Conservation (phyloP, 495 filamentous ascomycete genomes). For the Penicillium angulare region DNA sequence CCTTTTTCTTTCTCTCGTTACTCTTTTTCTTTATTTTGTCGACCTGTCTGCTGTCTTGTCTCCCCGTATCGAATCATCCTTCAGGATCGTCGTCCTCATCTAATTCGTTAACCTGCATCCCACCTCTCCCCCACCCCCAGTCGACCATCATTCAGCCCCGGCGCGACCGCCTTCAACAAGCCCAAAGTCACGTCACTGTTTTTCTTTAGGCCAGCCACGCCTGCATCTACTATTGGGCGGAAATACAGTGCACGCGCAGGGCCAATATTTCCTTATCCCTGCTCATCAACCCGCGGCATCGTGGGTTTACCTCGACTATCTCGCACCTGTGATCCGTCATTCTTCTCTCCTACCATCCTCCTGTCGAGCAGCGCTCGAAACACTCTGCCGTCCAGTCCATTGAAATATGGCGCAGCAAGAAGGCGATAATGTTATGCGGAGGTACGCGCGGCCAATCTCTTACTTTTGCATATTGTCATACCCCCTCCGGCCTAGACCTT, state of each 20-base stretch:
- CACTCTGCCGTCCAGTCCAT: constrained; percentile 4
- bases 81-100: neutral
- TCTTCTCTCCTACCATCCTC: constrained; percentile 5
- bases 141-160: constrained; percentile 16
- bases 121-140: neutral
- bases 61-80: constrained; percentile 5
- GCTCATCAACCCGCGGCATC: constrained; percentile 12
- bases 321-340: constrained; percentile 5
- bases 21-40: neutral
- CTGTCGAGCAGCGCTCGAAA: constrained; percentile 7
- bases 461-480: constrained; percentile 6
- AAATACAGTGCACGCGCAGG: constrained; percentile 11
- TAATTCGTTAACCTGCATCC: neutral
- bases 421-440: constrained; percentile 69
- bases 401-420: constrained; percentile 58
- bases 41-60: neutral
- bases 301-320: constrained; percentile 8
- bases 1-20: constrained; percentile 3
- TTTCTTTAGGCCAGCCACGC: constrained; percentile 18
- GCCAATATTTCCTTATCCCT: constrained; percentile 15
- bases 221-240: constrained; percentile 15
- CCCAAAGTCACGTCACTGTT: constrained; percentile 21
- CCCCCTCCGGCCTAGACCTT: constrained; percentile 8
- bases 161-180: constrained; percentile 17
- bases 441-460: constrained; percentile 47